Base-by-base conservation (phyloP, 805 yeast genomes). In the Lipomyces japonicus region DNA sequence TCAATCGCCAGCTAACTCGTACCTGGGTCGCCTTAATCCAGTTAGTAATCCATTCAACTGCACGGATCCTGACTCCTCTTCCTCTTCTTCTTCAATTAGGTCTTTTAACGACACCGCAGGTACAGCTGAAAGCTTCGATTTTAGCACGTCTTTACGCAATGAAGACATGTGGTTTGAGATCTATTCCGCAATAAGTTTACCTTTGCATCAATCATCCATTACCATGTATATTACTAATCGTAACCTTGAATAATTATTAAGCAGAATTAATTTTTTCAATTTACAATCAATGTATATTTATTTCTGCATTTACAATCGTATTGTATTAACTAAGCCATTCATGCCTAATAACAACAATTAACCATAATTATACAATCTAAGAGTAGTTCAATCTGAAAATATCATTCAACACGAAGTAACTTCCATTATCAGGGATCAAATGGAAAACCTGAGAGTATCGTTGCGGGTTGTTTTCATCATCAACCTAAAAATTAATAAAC, bases 391-490 rank as follows among this genome's bases (percentile, higher is more conserved):
- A 81, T 76, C 97, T 86, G 81, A 93, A 93, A 61, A 93, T 87
- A 68, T 93, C 98, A 73, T 93, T 93, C 74, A 88, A 86, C 53
- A 93, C 97, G 66, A 82, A 93, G 77, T 90, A 93, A 28, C 95
- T 84, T 66, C 78, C 80, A 45, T 84, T 87, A 52, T 93, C 98
- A 59, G 96, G 97, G 57, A 89, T 83, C 73, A 93, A 80, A 69
- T 93, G 97, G 82, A 93, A 93, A 42, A 88, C 95, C 74, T 93
- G 98, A 28, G 97, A 87, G 74, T 90, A 93, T 73, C 96, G 83
- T 72, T 91, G 97, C 50, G 97, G 81, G 71, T 88, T 89, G 68
- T 82, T 86, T 75, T 93, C 97, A 58, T 91, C 97, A 68, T 93
- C 98, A 59, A 84, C 77, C 58, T 61, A 37, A 6, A 19, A 3